A percentile compares a stretch with the other conserved stretches of the same genome.
These are phyloP conservation scores for Aquanectria penicillioides DNA, from an alignment of 2,329 filamentous ascomycete genomes.

Conservation along the genomic window DNA sequence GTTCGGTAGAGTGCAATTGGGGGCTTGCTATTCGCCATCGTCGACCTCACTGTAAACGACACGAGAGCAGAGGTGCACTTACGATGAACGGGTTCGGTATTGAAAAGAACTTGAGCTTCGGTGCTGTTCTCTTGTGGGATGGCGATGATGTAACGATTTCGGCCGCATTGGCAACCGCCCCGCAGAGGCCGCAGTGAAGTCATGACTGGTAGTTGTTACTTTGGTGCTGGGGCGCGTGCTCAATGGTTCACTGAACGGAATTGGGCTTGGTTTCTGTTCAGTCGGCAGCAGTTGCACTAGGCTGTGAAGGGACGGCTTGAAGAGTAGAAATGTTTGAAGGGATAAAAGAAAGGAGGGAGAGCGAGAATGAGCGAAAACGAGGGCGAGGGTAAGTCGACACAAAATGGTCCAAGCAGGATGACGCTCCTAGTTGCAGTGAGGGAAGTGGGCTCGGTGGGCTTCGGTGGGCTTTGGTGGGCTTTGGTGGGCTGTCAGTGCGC, in stretches of 20 bases:
- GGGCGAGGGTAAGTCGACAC: constrained; percentile 10
- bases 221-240: neutral
- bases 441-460: constrained; percentile 15
- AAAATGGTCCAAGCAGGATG: neutral
- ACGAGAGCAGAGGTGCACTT: constrained; percentile 55
- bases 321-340: neutral
- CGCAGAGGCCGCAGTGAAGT: constrained; percentile 65
- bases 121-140: constrained; percentile 69
- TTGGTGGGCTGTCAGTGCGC: constrained; percentile 36
- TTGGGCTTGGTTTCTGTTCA: neutral
- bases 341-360: constrained; percentile 9
- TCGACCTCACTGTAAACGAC: no score
- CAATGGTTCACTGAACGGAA: neutral
- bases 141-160: constrained; percentile 82
- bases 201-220: constrained; percentile 49
- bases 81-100: constrained; percentile 77
- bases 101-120: constrained; percentile 77
- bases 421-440: constrained; percentile 14
- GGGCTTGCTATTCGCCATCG: no score
- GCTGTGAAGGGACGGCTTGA: neutral
- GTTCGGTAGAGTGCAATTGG: constrained; percentile 3
- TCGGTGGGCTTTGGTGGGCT: constrained; percentile 26
- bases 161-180: constrained; percentile 85
- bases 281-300: neutral
- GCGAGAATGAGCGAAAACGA: no score